Evolutionary conservation across 306 rosid genomes (phyloP).

Genomic region (Cicer cuneatum): DNA sequence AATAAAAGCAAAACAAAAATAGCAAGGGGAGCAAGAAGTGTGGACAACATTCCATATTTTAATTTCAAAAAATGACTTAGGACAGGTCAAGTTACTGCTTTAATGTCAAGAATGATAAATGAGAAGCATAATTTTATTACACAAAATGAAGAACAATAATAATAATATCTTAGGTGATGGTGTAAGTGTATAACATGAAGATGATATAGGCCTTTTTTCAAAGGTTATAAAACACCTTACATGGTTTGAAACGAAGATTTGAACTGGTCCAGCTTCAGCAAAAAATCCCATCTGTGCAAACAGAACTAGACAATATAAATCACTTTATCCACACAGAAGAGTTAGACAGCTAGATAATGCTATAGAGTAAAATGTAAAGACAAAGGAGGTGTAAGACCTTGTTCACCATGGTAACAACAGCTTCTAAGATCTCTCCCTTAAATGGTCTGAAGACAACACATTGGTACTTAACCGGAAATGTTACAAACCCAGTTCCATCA

Average conservation of each 20-base stretch:
- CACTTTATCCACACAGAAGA: constrained; percentile 5
- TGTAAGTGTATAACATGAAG: not conserved
- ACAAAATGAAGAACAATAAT: not conserved
- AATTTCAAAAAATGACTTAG: not conserved
- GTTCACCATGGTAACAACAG: constrained; percentile 96
- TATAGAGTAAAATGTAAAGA: not conserved
- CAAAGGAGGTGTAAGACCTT: constrained; percentile 59
- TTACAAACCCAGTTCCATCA: constrained; percentile 92
- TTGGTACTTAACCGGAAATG: constrained; percentile 95
- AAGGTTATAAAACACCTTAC: constrained; percentile 52
- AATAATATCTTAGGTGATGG: not conserved
- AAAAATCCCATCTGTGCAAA: constrained; percentile 86
- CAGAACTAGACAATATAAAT: constrained; percentile 29
- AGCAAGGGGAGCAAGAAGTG: not conserved
- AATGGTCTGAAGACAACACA: constrained; percentile 98
- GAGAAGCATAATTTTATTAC: not conserved
- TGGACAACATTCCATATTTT: not conserved
- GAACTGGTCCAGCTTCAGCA: constrained; percentile 99
- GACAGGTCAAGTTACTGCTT: not conserved
- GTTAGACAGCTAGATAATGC: not conserved
- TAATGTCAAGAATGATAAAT: not conserved
- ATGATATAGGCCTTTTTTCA: not conserved
- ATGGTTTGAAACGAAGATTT: constrained; percentile 95
- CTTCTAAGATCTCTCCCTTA: constrained; percentile 95
- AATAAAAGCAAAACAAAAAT: not conserved